Percentiles rank a stretch among this genome's conserved stretches.
phyloP scores from a whole-genome alignment of 1,139 yeast species.

The Protomyces arabidopsidicola region DNA sequence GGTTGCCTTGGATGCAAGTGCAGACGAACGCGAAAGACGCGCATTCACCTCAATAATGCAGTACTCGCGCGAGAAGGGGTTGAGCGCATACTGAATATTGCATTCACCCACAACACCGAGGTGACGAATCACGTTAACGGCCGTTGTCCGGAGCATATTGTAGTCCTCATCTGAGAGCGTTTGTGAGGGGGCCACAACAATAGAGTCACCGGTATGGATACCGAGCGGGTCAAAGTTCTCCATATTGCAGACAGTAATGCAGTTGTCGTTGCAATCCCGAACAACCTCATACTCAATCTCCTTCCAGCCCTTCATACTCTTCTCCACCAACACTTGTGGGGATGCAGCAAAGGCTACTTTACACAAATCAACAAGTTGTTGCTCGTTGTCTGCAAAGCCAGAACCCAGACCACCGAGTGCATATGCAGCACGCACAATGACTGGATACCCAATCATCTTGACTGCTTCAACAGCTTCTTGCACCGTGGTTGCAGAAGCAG shows the following conservation, averaged over 20 bases:
- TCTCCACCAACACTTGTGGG: constrained; percentile 93
- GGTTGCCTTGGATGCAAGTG: constrained; percentile 96
- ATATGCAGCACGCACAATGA: constrained; percentile 94
- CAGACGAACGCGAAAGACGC: constrained; percentile 94
- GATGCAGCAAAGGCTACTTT: constrained; percentile 90
- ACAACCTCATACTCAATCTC: constrained; percentile 99
- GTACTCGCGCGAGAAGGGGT: constrained; percentile 90
- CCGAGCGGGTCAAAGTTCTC: constrained; percentile 98
- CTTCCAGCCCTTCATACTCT: constrained; percentile 98
- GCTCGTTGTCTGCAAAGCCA: constrained; percentile 90
- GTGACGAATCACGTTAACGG: constrained; percentile 94
- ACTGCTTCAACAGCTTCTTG: constrained; percentile 84
- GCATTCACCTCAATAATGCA: constrained; percentile 98
- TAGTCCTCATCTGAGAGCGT: constrained; percentile 95
- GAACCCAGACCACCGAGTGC: constrained; percentile 98
- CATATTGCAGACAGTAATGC: constrained; percentile 99
- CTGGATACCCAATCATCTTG: constrained; percentile 84
- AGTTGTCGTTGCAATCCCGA: constrained; percentile 93
- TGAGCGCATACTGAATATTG: constrained; percentile 94
- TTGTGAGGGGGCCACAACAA: constrained; percentile 98
- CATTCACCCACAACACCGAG: constrained; percentile 99
- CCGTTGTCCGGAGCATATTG: constrained; percentile 96
- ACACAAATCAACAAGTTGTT: constrained; percentile 77
- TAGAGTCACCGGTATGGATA: constrained; percentile 98
- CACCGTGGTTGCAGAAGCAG: constrained; percentile 74